A percentile compares a stretch with the other conserved stretches of the same genome.
phyloP scores from a whole-genome alignment of 1,139 yeast species.

The Debaryomyces sp. region DNA sequence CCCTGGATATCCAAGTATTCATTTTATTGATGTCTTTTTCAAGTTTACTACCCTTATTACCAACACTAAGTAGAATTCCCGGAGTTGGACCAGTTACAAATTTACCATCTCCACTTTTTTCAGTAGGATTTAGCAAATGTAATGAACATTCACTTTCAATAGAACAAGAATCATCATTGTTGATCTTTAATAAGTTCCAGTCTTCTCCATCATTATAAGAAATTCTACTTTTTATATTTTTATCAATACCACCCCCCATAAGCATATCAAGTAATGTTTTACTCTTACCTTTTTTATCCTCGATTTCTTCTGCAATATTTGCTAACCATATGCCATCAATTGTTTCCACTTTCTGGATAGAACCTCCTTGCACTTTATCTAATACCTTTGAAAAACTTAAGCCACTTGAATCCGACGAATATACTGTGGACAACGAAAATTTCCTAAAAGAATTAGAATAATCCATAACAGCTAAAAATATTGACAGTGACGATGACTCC shows the following conservation, averaged over 20 bases:
- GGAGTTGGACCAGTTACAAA: conserved; percentile 70
- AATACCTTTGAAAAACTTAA: conserved; percentile 51
- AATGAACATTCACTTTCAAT: conserved; percentile 55
- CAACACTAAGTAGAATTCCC: conserved; percentile 67
- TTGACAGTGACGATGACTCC: conserved; percentile 57
- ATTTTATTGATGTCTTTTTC: conserved; percentile 23
- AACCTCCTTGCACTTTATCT: conserved; percentile 45
- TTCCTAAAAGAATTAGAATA: conserved; percentile 18
- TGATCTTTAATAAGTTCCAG: conserved; percentile 56
- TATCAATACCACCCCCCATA: conserved; percentile 28
- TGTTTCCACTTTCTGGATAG: conserved; percentile 55
- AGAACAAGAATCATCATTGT: conserved; percentile 50
- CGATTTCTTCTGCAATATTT: conserved; percentile 29
- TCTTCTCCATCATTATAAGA: conserved; percentile 67
- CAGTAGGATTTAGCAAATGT: conserved; percentile 53
- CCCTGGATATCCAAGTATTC: conserved; percentile 68
- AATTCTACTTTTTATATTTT: conserved; percentile 31
- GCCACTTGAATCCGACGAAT: conserved; percentile 68
- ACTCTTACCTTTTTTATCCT: conserved; percentile 18
- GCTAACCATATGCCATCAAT: conserved; percentile 75
- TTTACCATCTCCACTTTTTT: conserved; percentile 57
- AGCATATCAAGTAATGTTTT: conserved; percentile 28
- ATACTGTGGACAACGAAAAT: conserved; percentile 42
- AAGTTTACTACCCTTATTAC: conserved; percentile 48
- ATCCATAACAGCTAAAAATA: conserved; percentile 55